phyloP scores from a whole-genome alignment of 2,329 filamentous ascomycete species.

The Bipolaris sorokiniana region DNA sequence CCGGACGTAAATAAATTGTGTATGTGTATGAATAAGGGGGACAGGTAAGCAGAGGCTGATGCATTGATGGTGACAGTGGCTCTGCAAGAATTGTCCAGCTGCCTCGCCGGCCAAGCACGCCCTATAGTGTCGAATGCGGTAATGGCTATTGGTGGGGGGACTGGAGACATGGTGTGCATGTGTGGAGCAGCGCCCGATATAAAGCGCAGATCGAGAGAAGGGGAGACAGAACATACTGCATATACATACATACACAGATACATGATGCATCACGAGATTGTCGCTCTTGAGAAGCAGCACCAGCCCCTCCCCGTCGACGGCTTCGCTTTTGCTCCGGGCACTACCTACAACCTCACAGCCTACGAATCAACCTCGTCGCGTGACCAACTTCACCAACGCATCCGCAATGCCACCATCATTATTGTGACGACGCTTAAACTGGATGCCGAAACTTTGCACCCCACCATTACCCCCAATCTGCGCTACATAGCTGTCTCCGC shows the following conservation, averaged over 20 bases:
- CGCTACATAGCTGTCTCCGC: slow-evolving; percentile 55
- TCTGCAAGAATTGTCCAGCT: background rate
- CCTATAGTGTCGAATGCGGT: slow-evolving; percentile 10
- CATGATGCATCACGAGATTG: slow-evolving; percentile 53
- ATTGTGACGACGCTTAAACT: slow-evolving; percentile 52
- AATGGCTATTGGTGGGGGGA: slow-evolving; percentile 1
- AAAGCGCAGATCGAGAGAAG: background rate
- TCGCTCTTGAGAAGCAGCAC: slow-evolving; percentile 54
- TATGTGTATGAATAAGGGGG: no score
- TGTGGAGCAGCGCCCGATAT: background rate
- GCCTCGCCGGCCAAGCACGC: slow-evolving; percentile 6
- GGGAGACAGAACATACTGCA: background rate
- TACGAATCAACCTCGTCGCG: slow-evolving; percentile 44
- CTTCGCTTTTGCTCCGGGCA: slow-evolving; percentile 48
- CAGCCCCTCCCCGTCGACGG: slow-evolving; percentile 47
- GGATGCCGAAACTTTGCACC: slow-evolving; percentile 49
- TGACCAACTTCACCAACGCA: slow-evolving; percentile 47
- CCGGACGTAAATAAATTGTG: no score
- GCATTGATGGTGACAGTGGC: background rate
- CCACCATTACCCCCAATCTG: slow-evolving; percentile 51
- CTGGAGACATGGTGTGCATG: background rate
- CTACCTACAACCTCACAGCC: slow-evolving; percentile 50
- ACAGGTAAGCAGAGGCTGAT: background rate
- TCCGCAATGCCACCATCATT: slow-evolving; percentile 56
- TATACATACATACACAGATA: no score